phyloP scores from a whole-genome alignment of 2,329 filamentous ascomycete species.

The Hymenoscyphus fructigenus region DNA sequence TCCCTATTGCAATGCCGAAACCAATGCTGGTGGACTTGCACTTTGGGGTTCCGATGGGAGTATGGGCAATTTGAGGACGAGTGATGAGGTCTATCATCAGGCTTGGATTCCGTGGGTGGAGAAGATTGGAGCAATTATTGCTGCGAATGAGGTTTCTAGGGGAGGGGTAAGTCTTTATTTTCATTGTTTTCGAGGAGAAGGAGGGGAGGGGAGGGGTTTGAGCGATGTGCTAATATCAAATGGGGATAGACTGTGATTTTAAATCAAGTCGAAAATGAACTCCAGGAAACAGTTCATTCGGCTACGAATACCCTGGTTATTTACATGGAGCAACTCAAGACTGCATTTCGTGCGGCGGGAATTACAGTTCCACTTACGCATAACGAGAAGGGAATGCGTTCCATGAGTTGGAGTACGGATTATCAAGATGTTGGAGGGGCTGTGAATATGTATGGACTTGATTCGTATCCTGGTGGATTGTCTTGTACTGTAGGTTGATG shows the following conservation, averaged over 20 bases:
- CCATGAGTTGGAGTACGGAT: constrained; percentile 52
- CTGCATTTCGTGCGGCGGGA: constrained; percentile 46
- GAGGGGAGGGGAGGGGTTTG: background rate
- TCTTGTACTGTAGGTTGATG: constrained; percentile 42
- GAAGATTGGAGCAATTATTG: constrained; percentile 48
- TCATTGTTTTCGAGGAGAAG: background rate
- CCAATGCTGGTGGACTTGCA: constrained; percentile 47
- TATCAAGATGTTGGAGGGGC: constrained; percentile 56
- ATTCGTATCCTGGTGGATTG: constrained; percentile 47
- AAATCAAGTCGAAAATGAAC: constrained; percentile 54
- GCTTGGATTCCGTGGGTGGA: constrained; percentile 49
- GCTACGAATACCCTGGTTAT: constrained; percentile 47
- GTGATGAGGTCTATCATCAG: constrained; percentile 44
- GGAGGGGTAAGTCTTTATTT: constrained; percentile 39
- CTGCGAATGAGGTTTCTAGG: constrained; percentile 49
- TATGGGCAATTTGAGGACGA: constrained; percentile 44
- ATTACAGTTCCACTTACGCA: constrained; percentile 49
- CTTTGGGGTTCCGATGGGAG: constrained; percentile 49
- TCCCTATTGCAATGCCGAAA: constrained; percentile 53
- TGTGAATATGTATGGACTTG: constrained; percentile 50
- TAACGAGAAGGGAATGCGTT: constrained; percentile 52
- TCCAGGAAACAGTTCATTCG: constrained; percentile 45
- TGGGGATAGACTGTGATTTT: constrained; percentile 45
- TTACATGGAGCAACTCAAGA: constrained; percentile 53
- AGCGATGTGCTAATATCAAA: background rate